phyloP scores from a whole-genome alignment of 177 flowering plant species.

The Vitis hybrid region DNA sequence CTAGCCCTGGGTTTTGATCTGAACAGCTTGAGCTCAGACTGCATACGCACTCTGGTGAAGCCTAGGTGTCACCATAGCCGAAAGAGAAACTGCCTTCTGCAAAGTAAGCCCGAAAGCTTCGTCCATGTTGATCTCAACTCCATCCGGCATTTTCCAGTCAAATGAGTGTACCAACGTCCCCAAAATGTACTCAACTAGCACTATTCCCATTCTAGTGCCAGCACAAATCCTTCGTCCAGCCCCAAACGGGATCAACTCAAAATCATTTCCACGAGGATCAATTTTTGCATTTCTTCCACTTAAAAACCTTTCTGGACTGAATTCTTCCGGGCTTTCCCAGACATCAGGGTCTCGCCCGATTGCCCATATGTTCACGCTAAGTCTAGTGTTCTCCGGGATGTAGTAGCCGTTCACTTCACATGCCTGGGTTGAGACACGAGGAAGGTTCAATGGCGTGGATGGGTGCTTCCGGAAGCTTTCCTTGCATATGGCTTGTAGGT shows the following conservation, averaged over 20 bases:
- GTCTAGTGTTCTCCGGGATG: constrained; percentile 41
- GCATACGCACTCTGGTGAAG: not conserved
- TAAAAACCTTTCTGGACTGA: too few relatives aligned
- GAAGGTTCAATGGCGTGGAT: constrained; percentile 42
- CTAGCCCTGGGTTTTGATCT: too few relatives aligned
- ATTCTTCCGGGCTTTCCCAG: too few relatives aligned
- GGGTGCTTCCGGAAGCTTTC: constrained; percentile 51
- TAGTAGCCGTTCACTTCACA: constrained; percentile 43
- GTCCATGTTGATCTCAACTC: constrained; percentile 38
- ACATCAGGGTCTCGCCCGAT: constrained; percentile 56
- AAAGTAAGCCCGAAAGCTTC: constrained; percentile 45
- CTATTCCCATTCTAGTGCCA: constrained; percentile 45
- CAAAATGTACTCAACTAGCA: constrained; percentile 37
- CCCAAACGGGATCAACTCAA: too few relatives aligned
- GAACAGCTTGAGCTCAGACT: too few relatives aligned
- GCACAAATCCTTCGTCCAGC: too few relatives aligned
- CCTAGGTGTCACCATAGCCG: constrained; percentile 24
- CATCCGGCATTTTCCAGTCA: constrained; percentile 40
- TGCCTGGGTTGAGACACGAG: constrained; percentile 30
- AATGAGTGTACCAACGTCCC: constrained; percentile 52
- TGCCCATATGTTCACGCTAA: constrained; percentile 50
- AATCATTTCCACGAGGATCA: too few relatives aligned
- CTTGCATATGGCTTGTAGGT: constrained; percentile 47
- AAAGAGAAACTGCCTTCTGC: constrained; percentile 39
- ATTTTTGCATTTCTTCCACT: too few relatives aligned